Base-by-base conservation (phyloP, 768 basidiomycete species). In the Thelephora aurantiotincta region DNA sequence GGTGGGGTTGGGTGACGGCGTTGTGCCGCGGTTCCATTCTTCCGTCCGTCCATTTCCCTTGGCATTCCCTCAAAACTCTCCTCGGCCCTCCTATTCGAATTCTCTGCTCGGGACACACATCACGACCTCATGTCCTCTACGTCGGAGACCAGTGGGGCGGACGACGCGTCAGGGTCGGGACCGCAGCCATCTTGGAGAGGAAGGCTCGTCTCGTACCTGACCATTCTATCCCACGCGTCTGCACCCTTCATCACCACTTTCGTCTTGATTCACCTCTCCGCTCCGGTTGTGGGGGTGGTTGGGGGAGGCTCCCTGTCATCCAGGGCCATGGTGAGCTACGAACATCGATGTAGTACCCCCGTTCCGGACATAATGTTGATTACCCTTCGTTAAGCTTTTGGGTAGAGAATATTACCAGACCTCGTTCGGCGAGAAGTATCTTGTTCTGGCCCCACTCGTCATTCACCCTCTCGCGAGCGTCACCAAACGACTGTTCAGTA, bases 401-500 rank as follows among this genome's bases (percentile, higher is more conserved):
- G 85, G 87, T 9, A 67, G 88, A 46, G 88, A 89, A 63, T 89
- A 88, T 63, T 92, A 93, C 60, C 86, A 91, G 58, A 83, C 81
- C 0, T 48, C 64, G 0, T 70, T 80, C 45, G 74, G 75, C 18
- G 87, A 92, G 61, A 74, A 69, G 35, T 74, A 75, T 37, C 74
- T 90, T 11, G 67, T 91, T 9, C 65, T 84, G 30, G 64, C 66
- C 1, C 88, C 89, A 0, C 62, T 93, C n/a, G 64, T 65, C 26
- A 56, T 80, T 7, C 89, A 92, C 57, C 61, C 77, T 18, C 49
- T 74, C 5, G 70, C 82, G 0, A 77, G 75, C 3, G 50, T 74
- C n/a, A 54, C 72, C 6, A 80, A 80, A 51, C 77, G 87, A 2
- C 49, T 83, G 5, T 50, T 81, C 23, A 62, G 71, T 1, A 53